Evolutionary conservation across 169 alveolate species (phyloP).

Genomic region (Cryptosporidium andersoni): DNA sequence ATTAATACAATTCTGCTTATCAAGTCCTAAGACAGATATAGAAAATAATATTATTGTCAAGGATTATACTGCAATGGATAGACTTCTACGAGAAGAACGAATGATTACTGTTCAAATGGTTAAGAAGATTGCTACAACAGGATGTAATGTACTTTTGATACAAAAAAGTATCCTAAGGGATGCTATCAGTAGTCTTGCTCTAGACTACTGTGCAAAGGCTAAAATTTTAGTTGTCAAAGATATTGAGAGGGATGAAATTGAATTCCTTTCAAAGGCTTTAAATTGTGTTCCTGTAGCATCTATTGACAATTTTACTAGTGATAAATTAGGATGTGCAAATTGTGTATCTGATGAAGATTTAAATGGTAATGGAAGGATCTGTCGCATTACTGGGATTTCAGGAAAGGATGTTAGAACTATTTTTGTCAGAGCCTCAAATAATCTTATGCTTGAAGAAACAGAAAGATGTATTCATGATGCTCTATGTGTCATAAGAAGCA

Average conservation of each 20-base stretch:
- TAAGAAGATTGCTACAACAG: conserved; percentile 96
- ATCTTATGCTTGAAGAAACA: conserved; percentile 95
- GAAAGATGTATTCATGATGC: conserved; percentile 99
- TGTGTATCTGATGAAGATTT: conserved; percentile 84
- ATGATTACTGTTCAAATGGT: conserved; percentile 94
- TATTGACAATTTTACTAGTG: conserved; percentile 95
- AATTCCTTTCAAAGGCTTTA: conserved; percentile 91
- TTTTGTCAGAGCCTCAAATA: conserved; percentile 95
- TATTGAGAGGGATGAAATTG: conserved; percentile 97
- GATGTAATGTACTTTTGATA: conserved; percentile 97
- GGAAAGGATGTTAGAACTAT: conserved; percentile 94
- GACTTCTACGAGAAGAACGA: conserved; percentile 98
- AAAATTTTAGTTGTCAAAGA: conserved; percentile 97
- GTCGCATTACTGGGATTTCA: conserved; percentile 95
- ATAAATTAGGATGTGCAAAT: conserved; percentile 96
- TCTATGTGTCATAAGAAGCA: conserved; percentile 96
- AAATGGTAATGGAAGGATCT: conserved; percentile 90
- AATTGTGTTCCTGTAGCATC: conserved; percentile 96
- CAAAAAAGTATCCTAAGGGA: conserved; percentile 98
- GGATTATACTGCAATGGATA: conserved; percentile 95
- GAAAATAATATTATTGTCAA: conserved; percentile 95
- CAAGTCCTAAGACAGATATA: conserved; percentile 99
- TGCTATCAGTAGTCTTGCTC: conserved; percentile 93
- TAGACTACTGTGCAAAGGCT: conserved; percentile 96
- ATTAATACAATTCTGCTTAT: conserved; percentile 96